Evolutionary conservation across 768 basidiomycete species (phyloP), one percentile per base, ranked within the genome.

Genomic region (Amanita rimosa): DNA sequence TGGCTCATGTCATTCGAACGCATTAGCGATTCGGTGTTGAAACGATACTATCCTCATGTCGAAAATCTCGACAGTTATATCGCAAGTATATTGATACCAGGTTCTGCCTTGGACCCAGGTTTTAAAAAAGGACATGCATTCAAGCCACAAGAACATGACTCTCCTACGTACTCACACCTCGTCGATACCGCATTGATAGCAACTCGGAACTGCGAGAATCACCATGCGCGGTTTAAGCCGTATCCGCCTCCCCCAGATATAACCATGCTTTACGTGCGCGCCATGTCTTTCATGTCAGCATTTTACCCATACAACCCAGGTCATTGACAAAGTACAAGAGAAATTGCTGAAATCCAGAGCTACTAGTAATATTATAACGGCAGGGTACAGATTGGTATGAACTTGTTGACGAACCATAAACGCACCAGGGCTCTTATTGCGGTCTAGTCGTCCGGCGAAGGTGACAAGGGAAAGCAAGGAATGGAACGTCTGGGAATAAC

Each of bases 301-400:
- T 35, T 48, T 8, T 48, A 36, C 37, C 44, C 29, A 24, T 39
- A 26, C 22, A 31, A 34, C 26, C 39, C 41, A 87, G 85, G 60
- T 85, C 14, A 71, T 86, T 43, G 76, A 83, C 48, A 69, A 67
- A 51, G 79, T 76, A 3, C 81, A 84, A 55, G 72, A 71, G 48
- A 69, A 65, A 33, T 60, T 86, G 6, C 73, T 85, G 42, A 60
- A 59, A 41, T 67, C 59, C 21, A 63, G 61, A 33, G 66, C 65
- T 27, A 61, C 70, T 13, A 65, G 68, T 1, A 83, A 87, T 55
- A 68, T 88, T 1, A 73, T 90, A 26, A 81, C 81, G 0, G 54
- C 69, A 10, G 87, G 87, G 2, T 89, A 86, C 60, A 68, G 74
- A 26, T 62, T 73, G 46, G 84, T 81, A 55, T 51, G 73, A 59